Evolutionary conservation across 371 early-diverging fungal species (phyloP).

Genomic region (Mucor lusitanicus): DNA sequence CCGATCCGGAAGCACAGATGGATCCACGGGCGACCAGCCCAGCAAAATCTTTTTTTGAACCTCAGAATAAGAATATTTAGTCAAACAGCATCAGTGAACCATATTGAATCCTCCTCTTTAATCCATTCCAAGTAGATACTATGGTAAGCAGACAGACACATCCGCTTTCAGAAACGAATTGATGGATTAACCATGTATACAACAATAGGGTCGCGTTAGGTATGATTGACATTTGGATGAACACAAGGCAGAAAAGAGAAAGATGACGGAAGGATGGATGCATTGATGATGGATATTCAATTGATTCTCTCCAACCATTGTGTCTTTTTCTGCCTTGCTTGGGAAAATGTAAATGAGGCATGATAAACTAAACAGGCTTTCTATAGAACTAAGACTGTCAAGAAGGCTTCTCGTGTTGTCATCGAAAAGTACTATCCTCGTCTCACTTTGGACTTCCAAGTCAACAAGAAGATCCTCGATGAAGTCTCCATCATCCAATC

Average conservation of each 20-base stretch:
- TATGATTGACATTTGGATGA: background rate
- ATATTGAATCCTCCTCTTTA: conserved; percentile 23
- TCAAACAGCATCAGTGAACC: background rate
- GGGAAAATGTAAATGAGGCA: background rate
- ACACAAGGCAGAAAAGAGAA: background rate
- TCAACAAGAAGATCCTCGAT: conserved; percentile 99
- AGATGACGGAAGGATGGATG: conserved; percentile 15
- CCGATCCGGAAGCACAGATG: background rate
- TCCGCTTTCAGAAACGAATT: background rate
- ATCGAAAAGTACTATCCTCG: conserved; percentile 99
- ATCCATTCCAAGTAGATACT: conserved; percentile 24
- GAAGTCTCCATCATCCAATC: conserved; percentile 98
- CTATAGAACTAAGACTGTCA: conserved; percentile 95
- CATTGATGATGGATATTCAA: background rate
- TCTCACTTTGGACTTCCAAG: conserved; percentile 99
- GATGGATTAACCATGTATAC: background rate
- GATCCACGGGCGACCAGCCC: background rate
- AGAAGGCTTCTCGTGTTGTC: conserved; percentile 99
- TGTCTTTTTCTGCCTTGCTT: background rate
- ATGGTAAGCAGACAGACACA: conserved; percentile 20
- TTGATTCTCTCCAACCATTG: background rate
- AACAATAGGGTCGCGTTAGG: conserved; percentile 34
- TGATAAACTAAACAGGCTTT: background rate
- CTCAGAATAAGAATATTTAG: conserved; percentile 3
- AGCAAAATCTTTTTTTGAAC: background rate